Base-by-base conservation (phyloP, 352 stramenopile genomes). In the Globisporangium nunn region DNA sequence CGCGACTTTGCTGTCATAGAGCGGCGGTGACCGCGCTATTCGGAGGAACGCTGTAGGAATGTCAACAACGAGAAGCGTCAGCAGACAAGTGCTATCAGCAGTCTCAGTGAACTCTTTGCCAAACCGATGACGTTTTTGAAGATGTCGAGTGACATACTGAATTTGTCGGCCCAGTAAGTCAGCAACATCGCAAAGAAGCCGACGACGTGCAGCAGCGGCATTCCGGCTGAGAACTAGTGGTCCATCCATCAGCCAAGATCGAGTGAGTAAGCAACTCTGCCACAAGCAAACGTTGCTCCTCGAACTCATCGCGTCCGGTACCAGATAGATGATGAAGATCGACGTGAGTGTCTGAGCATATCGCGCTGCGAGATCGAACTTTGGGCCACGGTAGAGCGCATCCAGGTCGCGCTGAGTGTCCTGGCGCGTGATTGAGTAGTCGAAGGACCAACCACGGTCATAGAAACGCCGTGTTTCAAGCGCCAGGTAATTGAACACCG, bases 81-180 rank as follows among this genome's bases (percentile, higher is more conserved):
- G 28, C n/a, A 39, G 11, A 18, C 12, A 52, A 12, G 41, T 31
- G 41, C 10, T 8, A 23, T 3, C 15, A 8, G 17, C 6, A 48
- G 6, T 8, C 29, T 4, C 3, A 40, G 40, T 17, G 18, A 56
- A 4, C 15, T 18, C 35, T 23, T 23, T 10, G 35, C 35, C 6
- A 10, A 7, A 14, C 7, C 10, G 1, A 40, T 23, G 7, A 40
- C 35, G 35, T 14, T 37, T 8, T 37, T 8, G 35, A 37, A 15
- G 31, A 7, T 23, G 23, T 11, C 1, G 37, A 39, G 28, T 33
- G 8, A 67, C 75, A 58, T 76, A 93, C 82, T 93, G 71, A 91
- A 88, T 73, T 93, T 93, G 64, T 93, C 83, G 6, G 83, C 80
- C 83, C 83, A 93, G 61, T 89, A 93, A 17, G 81, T 91, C 67